Conservation (phyloP, 192 early-diverging fungal species). For the Coemansia sp. region DNA sequence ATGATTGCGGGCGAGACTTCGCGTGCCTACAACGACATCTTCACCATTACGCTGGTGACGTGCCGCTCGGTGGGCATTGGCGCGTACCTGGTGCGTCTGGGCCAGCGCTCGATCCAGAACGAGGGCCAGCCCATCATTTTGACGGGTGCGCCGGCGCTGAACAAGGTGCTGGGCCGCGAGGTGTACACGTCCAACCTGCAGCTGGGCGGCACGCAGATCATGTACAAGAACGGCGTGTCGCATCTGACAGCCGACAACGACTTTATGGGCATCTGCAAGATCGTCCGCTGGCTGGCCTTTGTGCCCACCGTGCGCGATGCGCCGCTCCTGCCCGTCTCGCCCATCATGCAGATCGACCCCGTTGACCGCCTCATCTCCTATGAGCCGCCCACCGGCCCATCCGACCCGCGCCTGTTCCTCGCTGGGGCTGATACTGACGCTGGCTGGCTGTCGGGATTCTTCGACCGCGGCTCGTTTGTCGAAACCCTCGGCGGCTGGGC, state of each 20-base stretch:
- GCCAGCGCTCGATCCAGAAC: slow-evolving; percentile 96
- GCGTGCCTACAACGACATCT: slow-evolving; percentile 96
- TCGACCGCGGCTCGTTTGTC: slow-evolving; percentile 94
- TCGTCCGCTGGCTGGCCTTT: slow-evolving; percentile 92
- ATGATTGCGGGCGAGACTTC: slow-evolving; percentile 98
- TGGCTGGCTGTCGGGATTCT: slow-evolving; percentile 88
- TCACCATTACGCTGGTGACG: slow-evolving; percentile 94
- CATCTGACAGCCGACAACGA: slow-evolving; percentile 96
- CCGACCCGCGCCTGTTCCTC: slow-evolving; percentile 90
- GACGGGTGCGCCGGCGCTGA: slow-evolving; percentile 94
- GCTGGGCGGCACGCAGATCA: slow-evolving; percentile 98
- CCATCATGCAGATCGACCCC: slow-evolving; percentile 63
- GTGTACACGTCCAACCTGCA: slow-evolving; percentile 99
- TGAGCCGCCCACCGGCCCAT: slow-evolving; percentile 77
- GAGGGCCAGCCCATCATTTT: slow-evolving; percentile 98
- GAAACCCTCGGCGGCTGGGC: slow-evolving; percentile 98
- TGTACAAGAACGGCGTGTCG: slow-evolving; percentile 99
- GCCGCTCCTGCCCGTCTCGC: slow-evolving; percentile 60
- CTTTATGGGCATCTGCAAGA: slow-evolving; percentile 88
- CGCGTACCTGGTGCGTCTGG: slow-evolving; percentile 97
- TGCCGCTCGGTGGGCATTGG: slow-evolving; percentile 99
- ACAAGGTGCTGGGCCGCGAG: slow-evolving; percentile 97
- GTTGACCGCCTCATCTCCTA: slow-evolving; percentile 83
- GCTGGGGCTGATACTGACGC: slow-evolving; percentile 70
- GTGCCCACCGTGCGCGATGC: slow-evolving; percentile 76